phyloP scores from a whole-genome alignment of 148 eudicot species.

The Rhododendron ferrugineum region DNA sequence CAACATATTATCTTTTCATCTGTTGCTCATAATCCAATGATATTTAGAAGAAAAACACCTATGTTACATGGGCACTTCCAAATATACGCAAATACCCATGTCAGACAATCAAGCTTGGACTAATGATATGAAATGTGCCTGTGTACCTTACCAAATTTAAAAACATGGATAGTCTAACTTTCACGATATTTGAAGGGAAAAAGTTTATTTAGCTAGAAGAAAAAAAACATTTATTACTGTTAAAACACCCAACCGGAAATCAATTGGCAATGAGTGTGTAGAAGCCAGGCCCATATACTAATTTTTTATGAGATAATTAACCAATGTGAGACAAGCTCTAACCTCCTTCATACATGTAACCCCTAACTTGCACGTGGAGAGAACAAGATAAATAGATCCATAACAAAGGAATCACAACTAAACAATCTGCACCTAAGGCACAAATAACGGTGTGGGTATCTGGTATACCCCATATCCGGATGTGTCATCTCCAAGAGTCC shows the following conservation, averaged over 20 bases:
- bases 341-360: not conserved
- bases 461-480: too few species aligned
- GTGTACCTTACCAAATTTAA: not conserved
- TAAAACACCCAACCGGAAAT: not conserved
- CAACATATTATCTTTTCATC: not conserved
- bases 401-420: not conserved
- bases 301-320: not conserved
- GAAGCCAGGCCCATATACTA: not conserved
- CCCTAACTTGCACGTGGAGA: not conserved
- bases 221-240: not conserved
- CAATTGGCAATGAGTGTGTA: not conserved
- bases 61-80: not conserved
- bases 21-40: not conserved
- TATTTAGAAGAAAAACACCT: not conserved
- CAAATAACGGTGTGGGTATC: not conserved
- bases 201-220: not conserved
- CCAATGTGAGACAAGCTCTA: not conserved
- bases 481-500: too few species aligned
- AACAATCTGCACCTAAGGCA: not conserved
- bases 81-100: not conserved
- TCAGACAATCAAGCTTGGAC: not conserved
- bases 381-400: not conserved
- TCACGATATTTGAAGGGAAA: not conserved
- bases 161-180: not conserved
- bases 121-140: not conserved